Percentiles rank a stretch among this genome's conserved stretches.
Conservation (phyloP, 495 filamentous ascomycete genomes). For the Saxophila tyrrhenica region DNA sequence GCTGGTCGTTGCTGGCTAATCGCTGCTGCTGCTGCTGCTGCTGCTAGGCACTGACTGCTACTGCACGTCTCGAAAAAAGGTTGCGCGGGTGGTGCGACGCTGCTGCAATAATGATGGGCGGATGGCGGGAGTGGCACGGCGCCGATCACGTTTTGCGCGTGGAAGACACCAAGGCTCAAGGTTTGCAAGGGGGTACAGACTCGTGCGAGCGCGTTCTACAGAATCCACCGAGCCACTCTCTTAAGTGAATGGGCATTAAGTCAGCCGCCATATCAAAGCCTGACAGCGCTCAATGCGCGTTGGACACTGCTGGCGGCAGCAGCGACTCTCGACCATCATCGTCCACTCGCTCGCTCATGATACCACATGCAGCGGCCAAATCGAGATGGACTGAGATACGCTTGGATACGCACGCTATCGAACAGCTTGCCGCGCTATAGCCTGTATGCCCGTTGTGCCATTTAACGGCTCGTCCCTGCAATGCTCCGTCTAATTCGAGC, state of each 20-base stretch:
- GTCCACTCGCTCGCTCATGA: neutral
- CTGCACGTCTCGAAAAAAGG: too few relatives aligned
- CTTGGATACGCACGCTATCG: too few relatives aligned
- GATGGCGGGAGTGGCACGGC: too few relatives aligned
- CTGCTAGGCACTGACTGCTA: too few relatives aligned
- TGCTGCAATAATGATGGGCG: too few relatives aligned
- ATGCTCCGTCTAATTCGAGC: neutral
- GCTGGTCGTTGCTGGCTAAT: too few relatives aligned
- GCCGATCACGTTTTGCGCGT: neutral
- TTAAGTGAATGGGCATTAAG: too few relatives aligned
- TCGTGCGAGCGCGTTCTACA: neutral
- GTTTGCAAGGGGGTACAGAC: too few relatives aligned
- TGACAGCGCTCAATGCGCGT: neutral
- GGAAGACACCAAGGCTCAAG: neutral
- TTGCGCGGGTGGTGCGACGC: too few relatives aligned
- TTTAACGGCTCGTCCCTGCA: neutral
- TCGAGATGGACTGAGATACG: neutral
- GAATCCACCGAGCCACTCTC: too few relatives aligned
- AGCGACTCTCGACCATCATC: neutral
- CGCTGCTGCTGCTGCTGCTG: too few relatives aligned
- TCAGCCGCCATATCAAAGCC: too few relatives aligned
- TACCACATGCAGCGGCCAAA: neutral
- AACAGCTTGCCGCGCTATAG: neutral
- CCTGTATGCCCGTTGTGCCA: neutral
- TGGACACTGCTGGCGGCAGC: neutral